phyloP scores from a whole-genome alignment of 2,329 filamentous ascomycete genomes.

The Beauveria varroae region DNA sequence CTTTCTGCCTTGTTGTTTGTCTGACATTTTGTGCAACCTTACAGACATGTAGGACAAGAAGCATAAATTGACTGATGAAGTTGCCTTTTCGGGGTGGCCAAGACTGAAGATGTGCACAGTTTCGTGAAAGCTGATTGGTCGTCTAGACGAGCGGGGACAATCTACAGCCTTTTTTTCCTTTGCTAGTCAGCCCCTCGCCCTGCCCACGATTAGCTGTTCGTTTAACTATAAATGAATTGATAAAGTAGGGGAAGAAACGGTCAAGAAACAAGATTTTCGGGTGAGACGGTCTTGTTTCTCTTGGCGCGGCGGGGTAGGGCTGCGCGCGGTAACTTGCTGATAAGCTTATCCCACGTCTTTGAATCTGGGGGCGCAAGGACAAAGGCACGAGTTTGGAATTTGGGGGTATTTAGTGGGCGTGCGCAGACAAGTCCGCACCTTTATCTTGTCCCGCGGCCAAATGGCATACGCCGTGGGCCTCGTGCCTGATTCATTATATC shows the following conservation, averaged over 20 bases:
- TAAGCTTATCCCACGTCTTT: too few species aligned
- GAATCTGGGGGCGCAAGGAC: not conserved
- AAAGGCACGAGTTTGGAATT: not conserved
- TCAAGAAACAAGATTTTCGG: too few species aligned
- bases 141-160: not conserved
- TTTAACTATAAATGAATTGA: too few species aligned
- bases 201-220: too few species aligned
- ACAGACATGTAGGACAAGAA: too few species aligned
- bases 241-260: not conserved
- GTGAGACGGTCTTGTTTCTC: too few species aligned
- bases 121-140: slow-evolving; percentile 2
- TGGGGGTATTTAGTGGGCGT: not conserved
- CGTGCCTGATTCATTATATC: too few species aligned
- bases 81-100: not conserved
- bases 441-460: too few species aligned
- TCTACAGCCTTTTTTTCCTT: not conserved
- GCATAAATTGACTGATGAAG: not conserved
- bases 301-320: too few species aligned
- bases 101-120: not conserved
- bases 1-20: too few species aligned
- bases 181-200: not conserved
- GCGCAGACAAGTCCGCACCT: not conserved
- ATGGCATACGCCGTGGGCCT: too few species aligned
- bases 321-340: not conserved
- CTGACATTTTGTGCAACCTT: too few species aligned